A percentile compares a stretch with the other conserved stretches of the same genome.
Conservation (phyloP, 2,329 filamentous ascomycete genomes). For the Neofusicoccum parvum region DNA sequence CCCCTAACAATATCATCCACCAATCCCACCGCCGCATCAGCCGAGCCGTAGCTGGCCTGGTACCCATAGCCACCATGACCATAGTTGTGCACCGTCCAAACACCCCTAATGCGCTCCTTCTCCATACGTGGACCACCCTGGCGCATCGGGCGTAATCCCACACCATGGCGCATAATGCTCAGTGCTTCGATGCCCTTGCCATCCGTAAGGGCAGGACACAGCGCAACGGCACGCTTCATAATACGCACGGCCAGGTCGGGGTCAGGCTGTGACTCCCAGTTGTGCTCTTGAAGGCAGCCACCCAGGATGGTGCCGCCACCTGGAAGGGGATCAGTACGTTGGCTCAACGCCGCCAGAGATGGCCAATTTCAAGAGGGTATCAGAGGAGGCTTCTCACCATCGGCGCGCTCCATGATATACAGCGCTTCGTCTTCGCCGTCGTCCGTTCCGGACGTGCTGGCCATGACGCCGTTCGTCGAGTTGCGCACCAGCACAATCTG, state of each 20-base stretch:
- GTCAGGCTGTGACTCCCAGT: constrained; percentile 79
- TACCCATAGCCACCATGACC: constrained; percentile 80
- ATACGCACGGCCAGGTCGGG: constrained; percentile 78
- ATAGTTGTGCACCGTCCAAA: constrained; percentile 72
- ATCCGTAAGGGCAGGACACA: constrained; percentile 65
- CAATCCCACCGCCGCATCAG: constrained; percentile 45
- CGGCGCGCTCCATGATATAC: constrained; percentile 83
- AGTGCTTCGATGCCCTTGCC: constrained; percentile 72
- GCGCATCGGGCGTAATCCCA: constrained; percentile 77
- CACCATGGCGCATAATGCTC: constrained; percentile 76
- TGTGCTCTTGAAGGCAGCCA: constrained; percentile 78
- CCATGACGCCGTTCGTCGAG: constrained; percentile 67
- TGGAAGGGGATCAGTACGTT: constrained; percentile 13
- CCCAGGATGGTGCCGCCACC: constrained; percentile 82
- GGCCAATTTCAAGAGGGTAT: constrained; percentile 25
- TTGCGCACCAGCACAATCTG: constrained; percentile 86
- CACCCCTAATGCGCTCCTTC: constrained; percentile 61
- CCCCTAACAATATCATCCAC: constrained; percentile 32
- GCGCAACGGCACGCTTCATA: constrained; percentile 73
- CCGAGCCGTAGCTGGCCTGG: constrained; percentile 49
- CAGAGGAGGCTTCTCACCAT: background rate
- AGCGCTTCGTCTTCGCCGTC: constrained; percentile 71
- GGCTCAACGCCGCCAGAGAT: background rate
- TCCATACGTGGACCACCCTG: constrained; percentile 75
- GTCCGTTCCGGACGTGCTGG: constrained; percentile 69